phyloP scores from a whole-genome alignment of 352 stramenopile genomes.

The Phytopythium mirpurense region DNA sequence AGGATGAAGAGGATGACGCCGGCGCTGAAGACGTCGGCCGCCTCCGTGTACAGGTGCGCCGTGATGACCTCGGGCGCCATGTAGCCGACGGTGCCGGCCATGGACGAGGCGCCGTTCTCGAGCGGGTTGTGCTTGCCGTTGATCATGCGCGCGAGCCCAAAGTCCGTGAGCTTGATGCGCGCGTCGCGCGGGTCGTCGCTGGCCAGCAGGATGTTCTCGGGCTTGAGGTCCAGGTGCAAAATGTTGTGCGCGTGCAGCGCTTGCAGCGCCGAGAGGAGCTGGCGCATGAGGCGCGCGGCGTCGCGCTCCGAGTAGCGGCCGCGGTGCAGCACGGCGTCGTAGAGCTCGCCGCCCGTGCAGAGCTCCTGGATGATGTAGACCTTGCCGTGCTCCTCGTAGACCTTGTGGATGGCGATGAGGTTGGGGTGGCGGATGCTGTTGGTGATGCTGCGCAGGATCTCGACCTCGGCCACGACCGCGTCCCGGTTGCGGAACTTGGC shows the following conservation, averaged over 20 bases:
- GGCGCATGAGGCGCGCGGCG: conserved; percentile 54
- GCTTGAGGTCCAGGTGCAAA: conserved; percentile 75
- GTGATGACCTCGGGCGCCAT: conserved; percentile 76
- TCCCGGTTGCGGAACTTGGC: conserved; percentile 72
- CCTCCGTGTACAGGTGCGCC: conserved; percentile 55
- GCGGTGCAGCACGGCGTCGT: conserved; percentile 64
- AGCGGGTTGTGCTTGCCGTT: conserved; percentile 65
- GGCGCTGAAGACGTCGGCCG: conserved; percentile 72
- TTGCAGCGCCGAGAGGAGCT: conserved; percentile 59
- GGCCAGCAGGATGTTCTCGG: conserved; percentile 75
- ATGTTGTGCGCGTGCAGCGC: conserved; percentile 74
- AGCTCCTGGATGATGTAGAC: conserved; percentile 78
- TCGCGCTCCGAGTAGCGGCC: conserved; percentile 63
- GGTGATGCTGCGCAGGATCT: conserved; percentile 79
- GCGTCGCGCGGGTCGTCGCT: conserved; percentile 32
- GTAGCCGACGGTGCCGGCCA: conserved; percentile 75
- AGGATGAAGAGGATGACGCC: conserved; percentile 82
- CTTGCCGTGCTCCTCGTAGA: conserved; percentile 79
- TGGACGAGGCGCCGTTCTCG: conserved; percentile 40
- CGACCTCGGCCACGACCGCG: conserved; percentile 63
- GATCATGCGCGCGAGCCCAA: conserved; percentile 70
- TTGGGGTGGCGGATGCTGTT: conserved; percentile 78
- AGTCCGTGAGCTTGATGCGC: conserved; percentile 76
- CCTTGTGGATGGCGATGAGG: conserved; percentile 75
- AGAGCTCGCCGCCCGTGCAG: conserved; percentile 67